Evolutionary conservation across 768 basidiomycete genomes (phyloP), one percentile per base, ranked within the genome.

Genomic region (Tylopilus subfusipes): DNA sequence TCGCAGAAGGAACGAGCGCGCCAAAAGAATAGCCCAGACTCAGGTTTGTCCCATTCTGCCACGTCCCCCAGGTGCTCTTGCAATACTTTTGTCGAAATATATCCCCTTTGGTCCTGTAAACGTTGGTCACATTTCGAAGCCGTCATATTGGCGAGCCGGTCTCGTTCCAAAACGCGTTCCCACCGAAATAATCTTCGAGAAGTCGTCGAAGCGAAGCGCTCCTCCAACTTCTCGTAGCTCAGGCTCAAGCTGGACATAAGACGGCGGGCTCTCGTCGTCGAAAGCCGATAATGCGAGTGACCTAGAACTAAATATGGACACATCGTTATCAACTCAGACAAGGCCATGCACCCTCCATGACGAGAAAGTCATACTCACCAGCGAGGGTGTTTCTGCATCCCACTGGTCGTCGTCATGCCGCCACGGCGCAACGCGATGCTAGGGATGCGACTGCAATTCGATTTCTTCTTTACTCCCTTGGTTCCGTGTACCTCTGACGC

Each of bases 11-110:
- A 47, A 40, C 11, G 42, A 65, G 75, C 80, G 31, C 44, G 81
- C 85, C 89, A 93, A 69, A 89, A 83, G 75, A 93, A 93, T 86
- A 92, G 85, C 53, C 86, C 85, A n/a, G 86, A 81, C 59, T 83
- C n/a, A n/a, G n/a, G n/a, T 0, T 74, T 69, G 48, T 64, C 72
- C 83, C 85, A 84, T 66, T 85, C 81, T 3, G 84, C 90, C 31
- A 93, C 72, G 2, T 86, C 89, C 47, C 74, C 71, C 25, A 94
- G 78, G 64, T 93, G 80, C 61, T 79, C 81, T 63, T 78, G 75
- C 75, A 91, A 82, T 34, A 84, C 83, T 90, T 84, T n/a, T n/a
- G n/a, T n/a, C n/a, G n/a, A 66, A 94, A 92, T 36, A 83, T 75
- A 62, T 90, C 83, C 53, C 88, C 74, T 73, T 86, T 88, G 51